A percentile compares a stretch with the other conserved stretches of the same genome.
These are phyloP conservation scores for Nissolia schottii DNA, from an alignment of 306 rosid genomes.

Conservation along the genomic window DNA sequence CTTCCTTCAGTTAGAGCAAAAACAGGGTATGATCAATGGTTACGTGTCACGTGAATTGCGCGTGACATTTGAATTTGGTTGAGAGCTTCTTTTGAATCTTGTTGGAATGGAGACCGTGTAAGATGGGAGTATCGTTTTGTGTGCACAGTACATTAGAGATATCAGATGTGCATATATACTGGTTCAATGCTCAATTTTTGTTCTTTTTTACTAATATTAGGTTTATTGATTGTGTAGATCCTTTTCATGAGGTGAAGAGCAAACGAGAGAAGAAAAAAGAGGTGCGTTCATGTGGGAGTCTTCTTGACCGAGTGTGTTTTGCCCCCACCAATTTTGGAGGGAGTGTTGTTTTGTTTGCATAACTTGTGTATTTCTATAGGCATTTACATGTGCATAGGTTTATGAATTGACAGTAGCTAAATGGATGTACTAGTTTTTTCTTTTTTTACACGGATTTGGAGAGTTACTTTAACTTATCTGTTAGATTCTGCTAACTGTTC, in stretches of 20 bases:
- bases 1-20: too few relatives aligned
- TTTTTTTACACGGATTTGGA: neutral
- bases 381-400: neutral
- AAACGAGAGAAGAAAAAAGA: constrained; percentile 94
- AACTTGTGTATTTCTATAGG: neutral
- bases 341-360: neutral
- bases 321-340: neutral
- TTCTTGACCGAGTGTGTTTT: neutral
- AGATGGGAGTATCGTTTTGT: neutral
- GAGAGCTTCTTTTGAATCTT: neutral
- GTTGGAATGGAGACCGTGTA: neutral
- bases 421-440: neutral
- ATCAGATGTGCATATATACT: neutral
- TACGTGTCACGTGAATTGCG: neutral
- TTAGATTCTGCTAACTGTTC: neutral
- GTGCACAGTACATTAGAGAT: neutral
- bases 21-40: neutral
- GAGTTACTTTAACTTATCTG: neutral
- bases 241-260: constrained; percentile 98
- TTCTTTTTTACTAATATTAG: constrained; percentile 22
- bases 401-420: neutral
- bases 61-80: neutral
- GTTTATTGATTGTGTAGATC: constrained; percentile 56
- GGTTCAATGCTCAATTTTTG: neutral
- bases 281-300: constrained; percentile 43